Conservation (phyloP, 2,329 filamentous ascomycete genomes). For the Massarina eburnea region DNA sequence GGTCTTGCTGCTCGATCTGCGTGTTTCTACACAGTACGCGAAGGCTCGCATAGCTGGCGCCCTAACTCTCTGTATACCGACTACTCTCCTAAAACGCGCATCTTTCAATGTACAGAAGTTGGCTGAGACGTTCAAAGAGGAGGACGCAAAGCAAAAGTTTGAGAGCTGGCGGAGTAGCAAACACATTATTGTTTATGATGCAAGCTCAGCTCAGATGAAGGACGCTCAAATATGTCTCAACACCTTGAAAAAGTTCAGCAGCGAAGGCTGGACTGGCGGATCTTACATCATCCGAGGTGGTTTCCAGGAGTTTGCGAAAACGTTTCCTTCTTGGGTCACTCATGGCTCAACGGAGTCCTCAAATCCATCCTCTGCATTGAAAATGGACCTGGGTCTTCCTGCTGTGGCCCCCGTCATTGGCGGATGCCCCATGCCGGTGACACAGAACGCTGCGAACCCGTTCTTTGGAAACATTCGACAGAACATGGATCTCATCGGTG, state of each 20-base stretch:
- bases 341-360: constrained; percentile 47
- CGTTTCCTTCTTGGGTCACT: constrained; percentile 63
- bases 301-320: constrained; percentile 70
- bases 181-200: constrained; percentile 86
- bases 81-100: constrained; percentile 84
- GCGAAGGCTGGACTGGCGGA: constrained; percentile 76
- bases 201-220: constrained; percentile 71
- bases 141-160: constrained; percentile 71
- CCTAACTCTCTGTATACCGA: constrained; percentile 91
- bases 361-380: constrained; percentile 24
- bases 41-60: constrained; percentile 75
- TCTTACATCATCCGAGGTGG: constrained; percentile 79
- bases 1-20: constrained; percentile 77
- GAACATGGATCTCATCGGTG: constrained; percentile 91
- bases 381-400: constrained; percentile 38
- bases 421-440: constrained; percentile 77
- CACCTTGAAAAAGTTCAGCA: constrained; percentile 89
- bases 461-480: constrained; percentile 97
- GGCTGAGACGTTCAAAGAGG: constrained; percentile 78
- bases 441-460: constrained; percentile 72
- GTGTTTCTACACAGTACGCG: constrained; percentile 81
- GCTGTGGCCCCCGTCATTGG: constrained; percentile 78
- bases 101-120: constrained; percentile 90
- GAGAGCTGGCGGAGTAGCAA: constrained; percentile 72
- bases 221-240: constrained; percentile 81